Conservation (phyloP, 495 filamentous ascomycete species). For the Pyrenula massariospora region DNA sequence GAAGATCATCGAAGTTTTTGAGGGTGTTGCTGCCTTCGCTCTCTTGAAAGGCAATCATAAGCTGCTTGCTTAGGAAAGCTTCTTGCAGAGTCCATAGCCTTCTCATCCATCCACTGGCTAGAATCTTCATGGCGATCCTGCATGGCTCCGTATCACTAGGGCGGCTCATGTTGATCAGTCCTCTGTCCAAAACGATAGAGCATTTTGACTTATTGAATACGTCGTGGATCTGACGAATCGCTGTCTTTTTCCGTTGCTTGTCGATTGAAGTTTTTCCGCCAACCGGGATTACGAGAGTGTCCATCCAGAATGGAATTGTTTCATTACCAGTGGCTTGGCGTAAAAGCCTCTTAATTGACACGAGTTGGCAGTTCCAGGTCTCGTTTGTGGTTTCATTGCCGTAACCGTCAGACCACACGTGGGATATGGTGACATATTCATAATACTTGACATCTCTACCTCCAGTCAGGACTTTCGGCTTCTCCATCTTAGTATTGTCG, state of each 20-base stretch:
- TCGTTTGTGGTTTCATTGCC: neutral
- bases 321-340: neutral
- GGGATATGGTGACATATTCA: neutral
- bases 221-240: neutral
- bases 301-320: neutral
- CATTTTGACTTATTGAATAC: neutral
- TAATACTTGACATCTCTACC: neutral
- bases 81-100: slow-evolving; percentile 1
- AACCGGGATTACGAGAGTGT: slow-evolving; percentile 1
- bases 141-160: neutral
- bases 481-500: neutral
- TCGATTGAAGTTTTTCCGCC: neutral
- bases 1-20: neutral
- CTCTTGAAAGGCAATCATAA: neutral
- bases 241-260: neutral
- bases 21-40: neutral
- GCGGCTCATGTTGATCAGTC: neutral
- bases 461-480: neutral
- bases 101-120: neutral
- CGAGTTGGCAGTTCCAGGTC: neutral
- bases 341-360: neutral
- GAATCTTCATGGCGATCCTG: neutral
- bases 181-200: neutral
- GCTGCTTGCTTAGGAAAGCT: neutral
- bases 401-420: neutral